Evolutionary conservation across 371 early-diverging fungal genomes (phyloP), one percentile per base, ranked within the genome.

Genomic region (Blakeslea trispora): DNA sequence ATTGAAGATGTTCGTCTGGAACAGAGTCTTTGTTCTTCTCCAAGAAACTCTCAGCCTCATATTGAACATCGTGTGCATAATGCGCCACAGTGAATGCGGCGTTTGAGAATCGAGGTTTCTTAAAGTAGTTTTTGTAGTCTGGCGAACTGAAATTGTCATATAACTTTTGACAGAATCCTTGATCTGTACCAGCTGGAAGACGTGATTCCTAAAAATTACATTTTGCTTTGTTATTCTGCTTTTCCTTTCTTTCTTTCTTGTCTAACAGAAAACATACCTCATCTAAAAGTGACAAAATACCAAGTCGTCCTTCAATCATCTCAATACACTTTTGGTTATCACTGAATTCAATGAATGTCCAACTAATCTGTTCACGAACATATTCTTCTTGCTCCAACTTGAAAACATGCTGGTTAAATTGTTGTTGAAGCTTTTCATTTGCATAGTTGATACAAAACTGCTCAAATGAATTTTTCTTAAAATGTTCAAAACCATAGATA

Each of bases 381-480:
- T 99, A 99, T 69, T 94, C 94, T 65, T 95, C 94, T 75, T 98
- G 96, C 66, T 96, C 96, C 50, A 95, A 73, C 78, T 95, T 91
- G 78, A 98, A 77, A 2, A 77, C 77, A 50, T 77, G 77, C 50
- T 77, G 72, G 45, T 77, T 77, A 66, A 98, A 98, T 60, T 83
- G 95, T 64, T 99, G 99, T 73, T 99, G 97, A 51, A 98, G 77
- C 74, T 96, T 97, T 71, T 92, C 98, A 75, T 93, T 98, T 60
- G 96, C 97, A 76, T 90, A 98, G 82, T 95, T 99, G 71, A 99
- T 97, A 81, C 98, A 97, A 66, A 99, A 95, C 76, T 99, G 99
- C 73, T 99, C 99, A 72, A 99, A 99, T 8, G 95, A 94, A 79
- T 99, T 99, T 72, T 87, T 89, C 73, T 94, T 85, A 71, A 98